Percentiles rank a stretch among this genome's conserved stretches.
Evolutionary conservation across 257 asterid species (phyloP).

Genomic region (Solanum peruvianum): DNA sequence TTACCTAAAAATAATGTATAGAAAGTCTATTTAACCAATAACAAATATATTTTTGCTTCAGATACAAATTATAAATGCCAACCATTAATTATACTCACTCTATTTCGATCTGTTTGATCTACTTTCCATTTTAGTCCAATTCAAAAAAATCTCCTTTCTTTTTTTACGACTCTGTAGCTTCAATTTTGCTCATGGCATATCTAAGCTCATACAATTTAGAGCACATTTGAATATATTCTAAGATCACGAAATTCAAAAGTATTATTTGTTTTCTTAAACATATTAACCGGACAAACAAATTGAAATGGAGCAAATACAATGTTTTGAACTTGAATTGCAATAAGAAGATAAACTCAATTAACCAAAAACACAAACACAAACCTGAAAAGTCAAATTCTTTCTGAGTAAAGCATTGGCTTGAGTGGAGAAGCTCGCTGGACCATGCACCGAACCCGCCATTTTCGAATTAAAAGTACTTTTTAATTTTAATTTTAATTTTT

Average conservation of each 20-base stretch:
- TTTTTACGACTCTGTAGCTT: neutral
- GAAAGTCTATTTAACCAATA: neutral
- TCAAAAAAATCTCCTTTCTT: neutral
- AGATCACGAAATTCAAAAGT: neutral
- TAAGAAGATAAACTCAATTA: neutral
- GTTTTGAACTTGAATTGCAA: neutral
- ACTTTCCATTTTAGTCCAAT: neutral
- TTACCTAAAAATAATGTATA: neutral
- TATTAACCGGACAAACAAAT: neutral
- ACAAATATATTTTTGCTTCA: neutral
- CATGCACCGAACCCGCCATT: slow-evolving; percentile 30
- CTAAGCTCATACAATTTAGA: neutral
- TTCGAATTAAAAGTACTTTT: neutral
- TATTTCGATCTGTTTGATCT: neutral
- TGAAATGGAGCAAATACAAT: neutral
- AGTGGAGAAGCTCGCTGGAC: slow-evolving; percentile 64
- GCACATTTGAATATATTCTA: neutral
- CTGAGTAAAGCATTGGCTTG: slow-evolving; percentile 88
- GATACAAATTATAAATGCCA: neutral
- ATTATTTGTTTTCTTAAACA: neutral
- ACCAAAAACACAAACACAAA: neutral
- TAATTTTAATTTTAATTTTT: neutral
- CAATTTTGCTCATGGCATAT: neutral
- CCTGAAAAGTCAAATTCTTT: slow-evolving; percentile 90
- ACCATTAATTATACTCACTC: neutral